phyloP scores from a whole-genome alignment of 345 rosid genomes.

The Barbarea vulgaris region DNA sequence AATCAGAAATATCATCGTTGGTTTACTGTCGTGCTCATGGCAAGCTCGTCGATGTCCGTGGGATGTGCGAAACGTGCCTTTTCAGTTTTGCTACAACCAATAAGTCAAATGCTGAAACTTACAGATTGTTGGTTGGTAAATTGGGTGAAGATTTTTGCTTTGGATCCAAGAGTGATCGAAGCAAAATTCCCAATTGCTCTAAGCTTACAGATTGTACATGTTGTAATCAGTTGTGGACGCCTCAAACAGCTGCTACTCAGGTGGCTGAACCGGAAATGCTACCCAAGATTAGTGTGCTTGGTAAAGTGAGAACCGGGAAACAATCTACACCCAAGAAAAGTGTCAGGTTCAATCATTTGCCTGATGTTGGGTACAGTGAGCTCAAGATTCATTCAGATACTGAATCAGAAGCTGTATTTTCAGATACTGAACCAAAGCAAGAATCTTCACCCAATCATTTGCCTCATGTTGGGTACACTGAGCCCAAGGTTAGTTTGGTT shows the following conservation, averaged over 20 bases:
- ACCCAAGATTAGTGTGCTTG: constrained; percentile 30
- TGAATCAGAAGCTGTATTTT: constrained; percentile 40
- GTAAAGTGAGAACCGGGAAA: constrained; percentile 33
- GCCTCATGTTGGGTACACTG: constrained; percentile 57
- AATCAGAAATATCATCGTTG: constrained; percentile 80
- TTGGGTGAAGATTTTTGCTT: constrained; percentile 58
- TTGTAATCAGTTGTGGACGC: constrained; percentile 60
- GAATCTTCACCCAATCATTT: constrained; percentile 31
- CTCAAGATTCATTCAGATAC: constrained; percentile 67
- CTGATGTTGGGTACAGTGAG: constrained; percentile 71
- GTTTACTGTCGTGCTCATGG: constrained; percentile 79
- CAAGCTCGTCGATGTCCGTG: constrained; percentile 77
- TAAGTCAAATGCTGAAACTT: constrained; percentile 81
- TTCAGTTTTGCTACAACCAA: constrained; percentile 74
- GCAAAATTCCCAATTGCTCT: constrained; percentile 27
- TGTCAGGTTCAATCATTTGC: constrained; percentile 46
- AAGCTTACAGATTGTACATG: constrained; percentile 55
- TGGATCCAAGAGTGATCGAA: constrained; percentile 42
- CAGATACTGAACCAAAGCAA: constrained; percentile 20
- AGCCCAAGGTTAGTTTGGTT: constrained; percentile 47
- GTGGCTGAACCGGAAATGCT: constrained; percentile 43
- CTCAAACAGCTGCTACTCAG: constrained; percentile 38
- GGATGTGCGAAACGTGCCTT: constrained; percentile 80
- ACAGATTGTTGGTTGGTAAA: constrained; percentile 78
- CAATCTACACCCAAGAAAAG: constrained; percentile 38